Percentiles rank a stretch among this genome's conserved stretches.
Conservation (phyloP, 2,329 filamentous ascomycete species). For the Zasmidium cellare region DNA sequence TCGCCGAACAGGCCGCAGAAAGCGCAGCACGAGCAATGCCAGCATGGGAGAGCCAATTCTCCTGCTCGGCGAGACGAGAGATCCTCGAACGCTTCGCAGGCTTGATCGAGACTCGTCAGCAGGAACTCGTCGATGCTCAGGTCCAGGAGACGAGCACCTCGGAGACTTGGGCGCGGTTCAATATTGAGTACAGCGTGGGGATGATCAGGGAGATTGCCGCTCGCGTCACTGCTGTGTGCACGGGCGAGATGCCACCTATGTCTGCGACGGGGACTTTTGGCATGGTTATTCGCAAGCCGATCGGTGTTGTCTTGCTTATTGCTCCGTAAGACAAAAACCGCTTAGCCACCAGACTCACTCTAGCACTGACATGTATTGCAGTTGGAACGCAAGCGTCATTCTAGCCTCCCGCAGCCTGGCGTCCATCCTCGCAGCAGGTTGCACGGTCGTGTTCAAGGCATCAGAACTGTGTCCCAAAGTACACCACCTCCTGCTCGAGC, state of each 20-base stretch:
- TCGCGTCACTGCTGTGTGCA: too few relatives aligned
- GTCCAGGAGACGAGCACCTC: slow-evolving; percentile 35
- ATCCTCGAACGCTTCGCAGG: slow-evolving; percentile 32
- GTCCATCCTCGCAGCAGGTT: slow-evolving; percentile 24
- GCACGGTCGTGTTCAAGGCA: slow-evolving; percentile 25
- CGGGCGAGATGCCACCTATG: too few relatives aligned
- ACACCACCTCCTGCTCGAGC: slow-evolving; percentile 26
- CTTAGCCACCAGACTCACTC: too few relatives aligned
- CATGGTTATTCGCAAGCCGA: too few relatives aligned
- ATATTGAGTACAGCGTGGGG: slow-evolving; percentile 31
- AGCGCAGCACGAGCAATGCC: too few relatives aligned
- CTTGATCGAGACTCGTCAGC: slow-evolving; percentile 28
- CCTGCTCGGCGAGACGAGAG: slow-evolving; percentile 28
- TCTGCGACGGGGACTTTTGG: too few relatives aligned
- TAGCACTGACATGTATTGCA: too few relatives aligned
- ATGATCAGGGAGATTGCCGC: slow-evolving; percentile 33
- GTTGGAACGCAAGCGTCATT: slow-evolving; percentile 28
- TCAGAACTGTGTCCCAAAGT: slow-evolving; percentile 25
- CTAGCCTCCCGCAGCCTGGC: slow-evolving; percentile 23
- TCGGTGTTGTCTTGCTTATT: too few relatives aligned
- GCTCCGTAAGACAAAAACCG: too few relatives aligned
- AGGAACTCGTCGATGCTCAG: slow-evolving; percentile 29
- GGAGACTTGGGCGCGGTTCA: slow-evolving; percentile 41
- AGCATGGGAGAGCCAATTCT: background rate
- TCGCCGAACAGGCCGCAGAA: too few relatives aligned